Base-by-base conservation (phyloP, 306 rosid species). In the Rosa persica region DNA sequence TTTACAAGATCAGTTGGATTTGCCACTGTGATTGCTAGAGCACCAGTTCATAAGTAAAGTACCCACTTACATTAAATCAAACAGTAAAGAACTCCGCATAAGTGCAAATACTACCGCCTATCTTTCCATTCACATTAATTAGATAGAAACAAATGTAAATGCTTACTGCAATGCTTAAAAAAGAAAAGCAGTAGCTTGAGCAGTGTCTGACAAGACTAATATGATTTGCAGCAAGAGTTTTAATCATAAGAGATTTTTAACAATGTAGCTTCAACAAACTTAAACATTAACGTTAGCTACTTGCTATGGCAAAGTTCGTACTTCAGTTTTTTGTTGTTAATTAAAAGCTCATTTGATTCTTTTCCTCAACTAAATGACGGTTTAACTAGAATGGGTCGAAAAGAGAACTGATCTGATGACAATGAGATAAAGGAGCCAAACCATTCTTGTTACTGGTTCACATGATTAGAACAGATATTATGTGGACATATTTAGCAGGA, bases 1-100 rank as follows among this genome's bases (percentile, higher is more conserved):
- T 94, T 94, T 66, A 92, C 97, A 77, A 94, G 98, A 84, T 92
- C 97, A 40, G 98, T 94, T 49, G 97, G 98, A 91, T 94, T 94
- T 68, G 97, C 98, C n/a, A 94, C 60, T 0, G 88, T 48, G 85
- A 94, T 94, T 62, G 79, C 98, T 40, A 94, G 49, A 67, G 97
- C 98, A 80, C 97, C 98, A 92, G 74, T 81, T 34, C 57, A 61
- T 13, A 51, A 73, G 27, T 82, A 46, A 77, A 80, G 62, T 20
- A 70, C 8, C n/a, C 2, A 54, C 66, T 58, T 3, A 77, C 11
- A 20, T 62, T 19, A 40, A 23, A 30, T 0, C 22, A 42, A 30
- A 67, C 40, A 38, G 60, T 27, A 55, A 27, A 13, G 68, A 57
- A 20, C 62, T 44, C 16, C n/a, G 39, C 13, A 48, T 57, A 67